These are phyloP conservation scores for Magnusiomyces tetraspermus DNA, from an alignment of 1,139 yeast species.

Conservation along the genomic window DNA sequence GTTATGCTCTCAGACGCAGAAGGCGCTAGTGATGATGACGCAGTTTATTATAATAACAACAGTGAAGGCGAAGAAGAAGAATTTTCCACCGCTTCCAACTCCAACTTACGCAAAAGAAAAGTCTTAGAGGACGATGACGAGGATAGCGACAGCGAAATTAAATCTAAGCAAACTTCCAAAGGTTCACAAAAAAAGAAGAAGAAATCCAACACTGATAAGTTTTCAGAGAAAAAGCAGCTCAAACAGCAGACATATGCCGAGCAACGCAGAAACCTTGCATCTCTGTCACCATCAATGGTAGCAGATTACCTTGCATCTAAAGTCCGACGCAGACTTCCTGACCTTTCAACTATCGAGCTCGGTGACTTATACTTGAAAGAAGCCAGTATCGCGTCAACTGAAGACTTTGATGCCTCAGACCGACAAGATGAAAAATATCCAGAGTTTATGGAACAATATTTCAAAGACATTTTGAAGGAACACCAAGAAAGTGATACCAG, in stretches of 20 bases:
- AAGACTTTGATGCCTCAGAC: slow-evolving; percentile 34
- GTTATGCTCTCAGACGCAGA: slow-evolving; percentile 20
- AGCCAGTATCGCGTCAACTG: slow-evolving; percentile 44
- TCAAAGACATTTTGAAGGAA: neutral
- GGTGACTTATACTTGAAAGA: slow-evolving; percentile 45
- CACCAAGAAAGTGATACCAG: slow-evolving; percentile 20
- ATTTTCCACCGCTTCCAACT: slow-evolving; percentile 2
- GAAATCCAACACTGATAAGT: slow-evolving; percentile 9
- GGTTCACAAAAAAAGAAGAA: slow-evolving; percentile 20
- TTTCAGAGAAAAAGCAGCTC: slow-evolving; percentile 36
- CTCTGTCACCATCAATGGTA: slow-evolving; percentile 45
- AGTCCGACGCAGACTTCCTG: slow-evolving; percentile 43
- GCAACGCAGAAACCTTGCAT: slow-evolving; percentile 43
- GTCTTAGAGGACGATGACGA: slow-evolving; percentile 14
- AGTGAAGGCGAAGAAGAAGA: slow-evolving; percentile 20
- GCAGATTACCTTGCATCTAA: slow-evolving; percentile 50
- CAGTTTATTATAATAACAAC: slow-evolving; percentile 1
- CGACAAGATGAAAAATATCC: slow-evolving; percentile 43
- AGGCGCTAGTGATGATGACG: slow-evolving; percentile 32
- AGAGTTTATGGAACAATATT: slow-evolving; percentile 33
- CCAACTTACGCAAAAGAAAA: slow-evolving; percentile 14
- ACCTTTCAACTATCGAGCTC: slow-evolving; percentile 55
- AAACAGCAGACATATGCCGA: slow-evolving; percentile 52
- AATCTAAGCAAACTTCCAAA: too few species aligned
- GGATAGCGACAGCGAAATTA: slow-evolving; percentile 8